Evolutionary conservation across 73 alveolate genomes (phyloP).

Genomic region (Paramecium octaurelia): DNA sequence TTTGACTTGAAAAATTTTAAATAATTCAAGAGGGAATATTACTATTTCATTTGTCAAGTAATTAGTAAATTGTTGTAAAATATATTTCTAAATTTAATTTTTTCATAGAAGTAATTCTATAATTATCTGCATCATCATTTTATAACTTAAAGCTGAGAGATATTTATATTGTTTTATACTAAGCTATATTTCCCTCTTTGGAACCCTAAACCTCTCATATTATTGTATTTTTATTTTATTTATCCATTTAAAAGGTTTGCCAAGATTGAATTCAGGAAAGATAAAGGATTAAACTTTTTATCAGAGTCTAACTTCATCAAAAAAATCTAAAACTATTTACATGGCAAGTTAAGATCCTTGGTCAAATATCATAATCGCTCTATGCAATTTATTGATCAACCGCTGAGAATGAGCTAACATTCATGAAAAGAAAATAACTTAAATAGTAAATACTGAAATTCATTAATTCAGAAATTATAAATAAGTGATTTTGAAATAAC

Average conservation of each 20-base stretch:
- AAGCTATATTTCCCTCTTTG: background rate
- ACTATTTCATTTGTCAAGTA: background rate
- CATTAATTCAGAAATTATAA: background rate
- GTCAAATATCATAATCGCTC: too few relatives aligned
- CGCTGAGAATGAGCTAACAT: background rate
- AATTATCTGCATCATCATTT: background rate
- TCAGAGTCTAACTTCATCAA: too few relatives aligned
- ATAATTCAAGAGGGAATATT: background rate
- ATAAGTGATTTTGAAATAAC: background rate
- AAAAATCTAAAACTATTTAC: too few relatives aligned
- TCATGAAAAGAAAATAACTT: background rate
- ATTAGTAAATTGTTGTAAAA: background rate
- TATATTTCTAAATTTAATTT: background rate
- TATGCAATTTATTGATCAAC: too few relatives aligned
- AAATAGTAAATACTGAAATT: background rate
- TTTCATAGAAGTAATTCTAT: background rate
- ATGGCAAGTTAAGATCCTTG: too few relatives aligned
- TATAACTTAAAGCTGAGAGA: background rate
- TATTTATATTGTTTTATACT: background rate
- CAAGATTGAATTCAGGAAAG: background rate
- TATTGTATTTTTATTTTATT: too few relatives aligned
- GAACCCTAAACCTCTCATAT: background rate
- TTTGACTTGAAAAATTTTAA: constrained; percentile 91
- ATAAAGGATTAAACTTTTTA: too few relatives aligned
- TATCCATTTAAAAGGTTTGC: too few relatives aligned